Conservation (phyloP, 179 eudicot species). For the Amaranthus tricolor region DNA sequence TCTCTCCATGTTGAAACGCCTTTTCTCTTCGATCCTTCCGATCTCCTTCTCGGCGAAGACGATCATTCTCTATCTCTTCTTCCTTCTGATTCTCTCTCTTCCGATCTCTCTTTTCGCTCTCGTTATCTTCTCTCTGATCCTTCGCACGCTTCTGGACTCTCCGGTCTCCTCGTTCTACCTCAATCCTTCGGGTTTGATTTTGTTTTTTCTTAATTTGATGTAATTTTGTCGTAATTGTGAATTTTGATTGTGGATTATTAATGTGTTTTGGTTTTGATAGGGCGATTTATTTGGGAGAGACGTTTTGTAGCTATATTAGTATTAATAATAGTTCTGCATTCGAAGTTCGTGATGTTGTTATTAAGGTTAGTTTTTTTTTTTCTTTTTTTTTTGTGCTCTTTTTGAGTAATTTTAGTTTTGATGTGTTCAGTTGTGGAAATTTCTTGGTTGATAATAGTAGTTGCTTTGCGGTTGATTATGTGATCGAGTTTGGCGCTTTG, state of each 20-base stretch:
- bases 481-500: not conserved
- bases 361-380: slow-evolving; percentile 55
- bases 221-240: not conserved
- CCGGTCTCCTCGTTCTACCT: slow-evolving; percentile 91
- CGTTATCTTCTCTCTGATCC: slow-evolving; percentile 64
- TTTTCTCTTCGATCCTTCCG: slow-evolving; percentile 73
- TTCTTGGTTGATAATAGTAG: not conserved
- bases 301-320: slow-evolving; percentile 93
- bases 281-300: slow-evolving; percentile 97
- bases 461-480: not conserved
- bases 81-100: slow-evolving; percentile 10
- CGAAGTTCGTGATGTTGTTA: slow-evolving; percentile 74
- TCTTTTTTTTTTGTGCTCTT: not conserved
- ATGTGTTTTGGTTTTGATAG: slow-evolving; percentile 30
- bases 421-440: not conserved
- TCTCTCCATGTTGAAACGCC: slow-evolving; percentile 86
- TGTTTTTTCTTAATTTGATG: not conserved
- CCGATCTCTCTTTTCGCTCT: slow-evolving; percentile 63
- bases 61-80: slow-evolving; percentile 43
- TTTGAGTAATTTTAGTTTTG: not conserved
- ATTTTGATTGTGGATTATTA: not conserved
- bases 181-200: slow-evolving; percentile 78
- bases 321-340: slow-evolving; percentile 85
- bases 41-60: slow-evolving; percentile 83
- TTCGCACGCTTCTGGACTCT: slow-evolving; percentile 62